These are phyloP conservation scores for Heritiera fomes DNA, from an alignment of 345 rosid species.

Conservation along the genomic window DNA sequence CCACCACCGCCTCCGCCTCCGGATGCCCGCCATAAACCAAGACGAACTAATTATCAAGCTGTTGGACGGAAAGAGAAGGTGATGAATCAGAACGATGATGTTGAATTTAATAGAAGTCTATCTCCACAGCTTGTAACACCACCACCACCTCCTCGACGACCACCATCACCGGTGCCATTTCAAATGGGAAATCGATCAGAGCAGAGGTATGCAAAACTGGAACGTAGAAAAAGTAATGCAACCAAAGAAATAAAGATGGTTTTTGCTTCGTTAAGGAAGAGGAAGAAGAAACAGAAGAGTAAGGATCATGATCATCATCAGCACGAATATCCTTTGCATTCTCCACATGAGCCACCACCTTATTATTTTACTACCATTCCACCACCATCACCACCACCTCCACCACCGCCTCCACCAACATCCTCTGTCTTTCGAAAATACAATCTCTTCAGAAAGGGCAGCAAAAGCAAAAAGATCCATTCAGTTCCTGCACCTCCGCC, in stretches of 20 bases:
- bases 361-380: slow-evolving; percentile 31
- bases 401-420: slow-evolving; percentile 77
- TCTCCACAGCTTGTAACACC: slow-evolving; percentile 40
- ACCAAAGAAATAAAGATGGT: slow-evolving; percentile 75
- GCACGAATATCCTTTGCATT: slow-evolving; percentile 21
- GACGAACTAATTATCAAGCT: slow-evolving; percentile 35
- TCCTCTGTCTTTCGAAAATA: slow-evolving; percentile 46
- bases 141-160: slow-evolving; percentile 25
- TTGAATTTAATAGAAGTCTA: slow-evolving; percentile 20
- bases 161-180: slow-evolving; percentile 34
- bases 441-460: slow-evolving; percentile 58
- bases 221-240: slow-evolving; percentile 67
- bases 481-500: slow-evolving; percentile 57
- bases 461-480: slow-evolving; percentile 65
- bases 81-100: slow-evolving; percentile 23
- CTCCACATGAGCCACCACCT: slow-evolving; percentile 23
- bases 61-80: slow-evolving; percentile 35
- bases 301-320: slow-evolving; percentile 21
- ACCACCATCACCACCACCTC: slow-evolving; percentile 57
- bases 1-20: slow-evolving; percentile 41
- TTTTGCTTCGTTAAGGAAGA: slow-evolving; percentile 58
- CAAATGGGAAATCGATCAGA: slow-evolving; percentile 17
- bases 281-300: slow-evolving; percentile 58
- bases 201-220: slow-evolving; percentile 34
- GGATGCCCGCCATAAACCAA: slow-evolving; percentile 32